A percentile compares a stretch with the other conserved stretches of the same genome.
Evolutionary conservation across 345 rosid species (phyloP).

Genomic region (Alliaria petiolata): DNA sequence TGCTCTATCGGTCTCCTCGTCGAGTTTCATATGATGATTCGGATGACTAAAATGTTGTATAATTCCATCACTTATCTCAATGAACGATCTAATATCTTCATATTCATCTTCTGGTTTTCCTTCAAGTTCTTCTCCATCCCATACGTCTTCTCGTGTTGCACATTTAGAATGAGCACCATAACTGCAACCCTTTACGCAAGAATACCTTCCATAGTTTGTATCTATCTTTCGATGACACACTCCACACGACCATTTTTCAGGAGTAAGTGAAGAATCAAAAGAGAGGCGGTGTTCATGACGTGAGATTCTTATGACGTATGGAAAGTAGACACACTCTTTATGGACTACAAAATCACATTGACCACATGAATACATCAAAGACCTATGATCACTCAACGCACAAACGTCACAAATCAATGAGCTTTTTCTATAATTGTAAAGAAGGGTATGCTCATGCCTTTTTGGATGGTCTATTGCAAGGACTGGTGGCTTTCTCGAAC

Average conservation of each 20-base stretch:
- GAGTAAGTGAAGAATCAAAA: neutral
- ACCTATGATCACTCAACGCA: neutral
- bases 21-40: no score
- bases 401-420: neutral
- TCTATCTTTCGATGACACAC: conserved; percentile 2
- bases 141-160: neutral
- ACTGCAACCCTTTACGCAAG: neutral
- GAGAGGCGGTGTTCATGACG: conserved; percentile 15
- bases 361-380: neutral
- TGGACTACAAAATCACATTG: conserved; percentile 4
- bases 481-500: neutral
- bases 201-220: conserved; percentile 8
- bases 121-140: conserved; percentile 20
- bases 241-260: neutral
- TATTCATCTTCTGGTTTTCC: neutral
- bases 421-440: neutral
- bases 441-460: conserved; percentile 14
- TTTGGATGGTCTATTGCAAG: neutral
- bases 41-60: neutral
- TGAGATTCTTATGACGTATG: neutral
- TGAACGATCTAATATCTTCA: neutral
- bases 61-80: neutral
- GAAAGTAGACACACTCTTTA: neutral
- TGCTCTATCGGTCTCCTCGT: neutral
- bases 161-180: conserved; percentile 24